phyloP scores from a whole-genome alignment of 768 basidiomycete genomes.

The Chalciporus piperatus region DNA sequence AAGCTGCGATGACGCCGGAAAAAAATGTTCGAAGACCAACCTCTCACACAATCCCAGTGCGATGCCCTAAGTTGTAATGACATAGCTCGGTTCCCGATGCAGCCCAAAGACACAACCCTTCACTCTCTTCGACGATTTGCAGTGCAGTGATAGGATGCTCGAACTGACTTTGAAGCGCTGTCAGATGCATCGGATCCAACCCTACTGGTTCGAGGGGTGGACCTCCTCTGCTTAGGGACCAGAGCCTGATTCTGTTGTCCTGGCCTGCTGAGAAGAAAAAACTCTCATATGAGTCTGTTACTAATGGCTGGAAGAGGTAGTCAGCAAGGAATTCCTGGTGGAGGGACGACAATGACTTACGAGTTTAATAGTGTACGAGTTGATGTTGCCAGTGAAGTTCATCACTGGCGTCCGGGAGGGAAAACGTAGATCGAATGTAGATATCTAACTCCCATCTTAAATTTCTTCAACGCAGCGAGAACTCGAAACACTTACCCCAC shows the following conservation, averaged over 20 bases:
- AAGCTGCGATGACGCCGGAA: too few relatives aligned
- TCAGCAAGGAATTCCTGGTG: neutral
- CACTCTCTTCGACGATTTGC: conserved; percentile 45
- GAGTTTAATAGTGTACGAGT: conserved; percentile 47
- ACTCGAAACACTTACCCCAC: conserved; percentile 43
- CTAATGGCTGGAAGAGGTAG: conserved; percentile 50
- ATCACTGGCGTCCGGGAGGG: conserved; percentile 43
- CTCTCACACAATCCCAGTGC: conserved; percentile 5
- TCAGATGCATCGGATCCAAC: neutral
- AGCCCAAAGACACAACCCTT: conserved; percentile 51
- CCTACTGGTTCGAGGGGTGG: conserved; percentile 18
- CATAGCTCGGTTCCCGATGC: conserved; percentile 44
- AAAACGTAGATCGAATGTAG: conserved; percentile 63
- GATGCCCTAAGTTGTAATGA: conserved; percentile 50
- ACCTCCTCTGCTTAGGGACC: conserved; percentile 62
- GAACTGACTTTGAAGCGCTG: conserved; percentile 37
- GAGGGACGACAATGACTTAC: conserved; percentile 36
- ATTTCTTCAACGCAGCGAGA: neutral
- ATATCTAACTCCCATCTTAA: conserved; percentile 42
- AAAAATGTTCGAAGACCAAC: too few relatives aligned
- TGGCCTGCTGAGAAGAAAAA: conserved; percentile 70
- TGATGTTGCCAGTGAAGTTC: conserved; percentile 55
- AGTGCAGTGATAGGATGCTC: conserved; percentile 42
- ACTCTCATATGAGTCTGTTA: conserved; percentile 52
- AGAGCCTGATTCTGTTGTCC: conserved; percentile 61